A percentile compares a stretch with the other conserved stretches of the same genome.
phyloP scores from a whole-genome alignment of 2,329 filamentous ascomycete species.

The Phaeomoniella chlamydospora region DNA sequence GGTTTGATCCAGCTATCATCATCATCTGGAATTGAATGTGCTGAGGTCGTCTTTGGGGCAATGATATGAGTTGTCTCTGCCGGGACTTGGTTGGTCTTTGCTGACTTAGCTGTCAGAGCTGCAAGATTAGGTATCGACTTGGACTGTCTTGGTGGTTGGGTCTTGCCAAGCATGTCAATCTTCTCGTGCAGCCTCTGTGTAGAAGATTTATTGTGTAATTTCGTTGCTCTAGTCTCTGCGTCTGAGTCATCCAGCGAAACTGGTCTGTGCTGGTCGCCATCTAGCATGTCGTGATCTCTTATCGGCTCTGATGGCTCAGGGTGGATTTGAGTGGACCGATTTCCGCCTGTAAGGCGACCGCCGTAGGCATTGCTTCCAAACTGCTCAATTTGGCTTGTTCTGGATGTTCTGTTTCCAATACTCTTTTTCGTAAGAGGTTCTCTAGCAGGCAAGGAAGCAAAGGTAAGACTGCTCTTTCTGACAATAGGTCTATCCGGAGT shows the following conservation, averaged over 20 bases:
- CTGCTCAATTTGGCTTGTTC: conserved; percentile 65
- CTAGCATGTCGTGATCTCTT: conserved; percentile 7
- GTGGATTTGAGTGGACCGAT: conserved; percentile 17
- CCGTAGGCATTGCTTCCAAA: conserved; percentile 57
- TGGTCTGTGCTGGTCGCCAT: conserved; percentile 27
- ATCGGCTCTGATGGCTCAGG: conserved; percentile 7
- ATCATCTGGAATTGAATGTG: conserved; percentile 19
- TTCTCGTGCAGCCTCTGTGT: conserved; percentile 86
- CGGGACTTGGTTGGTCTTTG: not conserved
- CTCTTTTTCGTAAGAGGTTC: conserved; percentile 83
- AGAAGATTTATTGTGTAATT: conserved; percentile 70
- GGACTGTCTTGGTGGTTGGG: conserved; percentile 28
- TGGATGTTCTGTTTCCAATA: conserved; percentile 56
- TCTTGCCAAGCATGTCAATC: conserved; percentile 60
- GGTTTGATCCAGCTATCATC: conserved; percentile 49
- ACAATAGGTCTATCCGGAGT: conserved; percentile 49
- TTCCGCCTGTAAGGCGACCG: conserved; percentile 55
- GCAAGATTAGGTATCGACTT: conserved; percentile 24
- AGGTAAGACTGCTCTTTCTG: conserved; percentile 89
- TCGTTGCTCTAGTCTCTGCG: conserved; percentile 34
- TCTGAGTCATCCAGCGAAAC: conserved; percentile 34
- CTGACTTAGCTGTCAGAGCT: conserved; percentile 2
- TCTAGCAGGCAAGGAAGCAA: conserved; percentile 80
- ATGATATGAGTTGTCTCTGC: not conserved
- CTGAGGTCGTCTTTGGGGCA: conserved; percentile 2